phyloP scores from a whole-genome alignment of 179 eudicot species.

The Patellifolia procumbens region DNA sequence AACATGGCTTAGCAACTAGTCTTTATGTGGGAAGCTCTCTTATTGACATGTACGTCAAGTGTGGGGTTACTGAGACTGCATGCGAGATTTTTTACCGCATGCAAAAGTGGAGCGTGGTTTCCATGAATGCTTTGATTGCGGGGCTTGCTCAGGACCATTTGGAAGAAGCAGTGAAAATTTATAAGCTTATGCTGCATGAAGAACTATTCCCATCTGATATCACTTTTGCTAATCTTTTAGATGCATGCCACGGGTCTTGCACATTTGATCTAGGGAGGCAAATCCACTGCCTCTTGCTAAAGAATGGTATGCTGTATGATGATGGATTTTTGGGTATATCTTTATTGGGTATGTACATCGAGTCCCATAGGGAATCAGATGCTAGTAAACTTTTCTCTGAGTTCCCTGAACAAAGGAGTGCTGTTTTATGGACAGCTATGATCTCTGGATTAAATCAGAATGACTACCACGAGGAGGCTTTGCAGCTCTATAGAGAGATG shows the following conservation, averaged over 20 bases:
- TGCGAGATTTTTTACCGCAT: slow-evolving; percentile 52
- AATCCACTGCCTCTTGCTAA: slow-evolving; percentile 61
- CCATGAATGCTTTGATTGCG: slow-evolving; percentile 73
- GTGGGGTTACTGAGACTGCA: slow-evolving; percentile 60
- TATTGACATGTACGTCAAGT: slow-evolving; percentile 89
- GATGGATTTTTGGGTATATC: slow-evolving; percentile 75
- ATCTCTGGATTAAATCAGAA: slow-evolving; percentile 78
- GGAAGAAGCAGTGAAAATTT: slow-evolving; percentile 51
- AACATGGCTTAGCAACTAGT: slow-evolving; percentile 64
- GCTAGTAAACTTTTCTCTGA: slow-evolving; percentile 60
- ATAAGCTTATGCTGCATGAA: slow-evolving; percentile 52
- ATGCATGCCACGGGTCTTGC: slow-evolving; percentile 46
- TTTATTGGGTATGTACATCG: slow-evolving; percentile 72
- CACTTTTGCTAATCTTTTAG: slow-evolving; percentile 75
- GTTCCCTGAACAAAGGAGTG: slow-evolving; percentile 57
- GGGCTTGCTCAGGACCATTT: slow-evolving; percentile 57
- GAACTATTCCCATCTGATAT: slow-evolving; percentile 72
- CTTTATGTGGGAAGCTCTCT: slow-evolving; percentile 85
- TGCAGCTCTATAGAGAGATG: slow-evolving; percentile 63
- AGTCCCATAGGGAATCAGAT: slow-evolving; percentile 42
- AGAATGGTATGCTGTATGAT: slow-evolving; percentile 47
- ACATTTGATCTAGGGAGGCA: slow-evolving; percentile 60
- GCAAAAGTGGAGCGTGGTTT: slow-evolving; percentile 61
- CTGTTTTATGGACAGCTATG: slow-evolving; percentile 79
- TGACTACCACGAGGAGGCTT: slow-evolving; percentile 57